A percentile compares a stretch with the other conserved stretches of the same genome.
Evolutionary conservation across 208 protist species (phyloP).

Genomic region (Trypanosoma boissoni): DNA sequence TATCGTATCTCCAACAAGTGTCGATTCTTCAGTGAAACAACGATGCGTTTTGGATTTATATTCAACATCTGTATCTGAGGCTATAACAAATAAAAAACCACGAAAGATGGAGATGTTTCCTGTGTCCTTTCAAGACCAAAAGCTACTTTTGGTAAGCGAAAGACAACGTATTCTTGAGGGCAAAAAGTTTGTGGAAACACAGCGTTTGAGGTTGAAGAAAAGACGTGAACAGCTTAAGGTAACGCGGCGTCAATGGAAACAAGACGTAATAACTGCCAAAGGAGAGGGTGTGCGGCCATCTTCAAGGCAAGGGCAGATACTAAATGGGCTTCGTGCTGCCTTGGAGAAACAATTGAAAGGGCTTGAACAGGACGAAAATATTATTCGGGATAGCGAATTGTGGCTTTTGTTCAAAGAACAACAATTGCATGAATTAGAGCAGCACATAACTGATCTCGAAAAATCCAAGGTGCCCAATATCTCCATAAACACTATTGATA

Average conservation of each 20-base stretch:
- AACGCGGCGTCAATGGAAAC: slow-evolving; percentile 73
- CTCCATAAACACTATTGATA: slow-evolving; percentile 37
- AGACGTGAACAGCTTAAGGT: slow-evolving; percentile 51
- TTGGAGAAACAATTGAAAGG: slow-evolving; percentile 62
- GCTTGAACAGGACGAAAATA: slow-evolving; percentile 61
- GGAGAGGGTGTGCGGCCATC: slow-evolving; percentile 64
- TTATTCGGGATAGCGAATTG: slow-evolving; percentile 64
- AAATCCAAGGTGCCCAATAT: slow-evolving; percentile 4
- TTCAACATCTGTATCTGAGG: not conserved
- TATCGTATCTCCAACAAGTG: slow-evolving; percentile 35
- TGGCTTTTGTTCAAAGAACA: slow-evolving; percentile 82
- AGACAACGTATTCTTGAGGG: slow-evolving; percentile 48
- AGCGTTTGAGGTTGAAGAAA: slow-evolving; percentile 56
- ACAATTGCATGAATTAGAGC: slow-evolving; percentile 54
- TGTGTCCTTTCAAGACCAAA: slow-evolving; percentile 43
- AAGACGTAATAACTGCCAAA: slow-evolving; percentile 73
- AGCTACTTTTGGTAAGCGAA: slow-evolving; percentile 47
- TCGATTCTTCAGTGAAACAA: not conserved
- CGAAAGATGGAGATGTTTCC: slow-evolving; percentile 19
- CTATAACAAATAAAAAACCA: not conserved
- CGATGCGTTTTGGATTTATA: not conserved
- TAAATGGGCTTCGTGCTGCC: slow-evolving; percentile 56
- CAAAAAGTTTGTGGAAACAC: slow-evolving; percentile 45
- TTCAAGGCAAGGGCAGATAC: slow-evolving; percentile 60
- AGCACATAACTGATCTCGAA: slow-evolving; percentile 65